Percentiles rank a stretch among this genome's conserved stretches.
Conservation (phyloP, 495 filamentous ascomycete species). For the Penicillium herquei region DNA sequence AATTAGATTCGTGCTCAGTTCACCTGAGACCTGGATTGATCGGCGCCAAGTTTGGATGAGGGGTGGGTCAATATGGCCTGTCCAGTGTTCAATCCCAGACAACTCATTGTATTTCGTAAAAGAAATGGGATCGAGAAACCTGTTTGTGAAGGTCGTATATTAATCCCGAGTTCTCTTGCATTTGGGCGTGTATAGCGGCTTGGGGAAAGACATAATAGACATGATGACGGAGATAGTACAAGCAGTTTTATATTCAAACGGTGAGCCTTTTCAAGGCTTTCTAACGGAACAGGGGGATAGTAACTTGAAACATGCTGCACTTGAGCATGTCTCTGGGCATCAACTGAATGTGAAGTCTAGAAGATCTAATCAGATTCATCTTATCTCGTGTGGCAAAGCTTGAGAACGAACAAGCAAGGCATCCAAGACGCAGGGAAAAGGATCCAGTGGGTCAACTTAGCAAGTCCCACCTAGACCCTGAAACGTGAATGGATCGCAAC, state of each 20-base stretch:
- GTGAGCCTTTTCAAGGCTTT: too few relatives aligned
- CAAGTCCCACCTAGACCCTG: not conserved
- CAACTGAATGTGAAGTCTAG: too few relatives aligned
- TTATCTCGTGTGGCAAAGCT: not conserved
- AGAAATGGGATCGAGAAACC: not conserved
- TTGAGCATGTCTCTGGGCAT: not conserved
- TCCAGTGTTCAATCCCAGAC: not conserved
- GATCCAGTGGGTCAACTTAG: not conserved
- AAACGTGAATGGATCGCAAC: not conserved
- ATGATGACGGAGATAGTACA: too few relatives aligned
- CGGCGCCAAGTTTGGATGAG: not conserved
- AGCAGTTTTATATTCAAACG: too few relatives aligned
- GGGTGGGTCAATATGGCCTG: not conserved
- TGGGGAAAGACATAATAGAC: not conserved
- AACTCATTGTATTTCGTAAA: conserved; percentile 2
- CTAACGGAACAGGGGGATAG: too few relatives aligned
- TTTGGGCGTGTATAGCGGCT: not conserved
- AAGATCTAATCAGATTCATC: conserved; percentile 8
- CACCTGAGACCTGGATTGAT: conserved; percentile 2
- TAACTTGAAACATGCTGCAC: not conserved
- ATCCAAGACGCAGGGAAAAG: not conserved
- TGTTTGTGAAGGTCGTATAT: not conserved
- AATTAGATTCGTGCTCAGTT: not conserved
- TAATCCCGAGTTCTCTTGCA: not conserved
- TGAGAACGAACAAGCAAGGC: not conserved